phyloP scores from a whole-genome alignment of 106 monocot genomes.

The Chionographis japonica region DNA sequence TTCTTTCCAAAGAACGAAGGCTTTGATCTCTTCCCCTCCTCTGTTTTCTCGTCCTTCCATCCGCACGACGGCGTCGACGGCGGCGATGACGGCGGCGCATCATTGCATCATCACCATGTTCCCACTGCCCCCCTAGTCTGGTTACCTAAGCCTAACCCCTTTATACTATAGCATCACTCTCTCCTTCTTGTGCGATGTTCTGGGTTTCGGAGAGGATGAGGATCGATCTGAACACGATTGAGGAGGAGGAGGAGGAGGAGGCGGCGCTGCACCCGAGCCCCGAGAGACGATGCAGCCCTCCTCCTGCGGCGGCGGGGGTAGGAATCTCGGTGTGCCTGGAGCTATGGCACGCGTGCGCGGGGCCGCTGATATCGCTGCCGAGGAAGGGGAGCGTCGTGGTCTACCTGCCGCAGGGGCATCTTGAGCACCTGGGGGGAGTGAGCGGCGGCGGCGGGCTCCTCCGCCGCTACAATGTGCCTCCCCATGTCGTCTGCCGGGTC shows the following conservation, averaged over 20 bases:
- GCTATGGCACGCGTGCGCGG: conserved; percentile 97
- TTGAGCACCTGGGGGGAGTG: conserved; percentile 48
- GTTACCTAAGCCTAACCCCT: background rate
- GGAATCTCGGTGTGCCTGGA: conserved; percentile 53
- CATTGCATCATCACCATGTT: background rate
- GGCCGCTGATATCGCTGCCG: conserved; percentile 67
- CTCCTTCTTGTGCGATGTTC: background rate
- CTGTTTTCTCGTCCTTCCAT: no score
- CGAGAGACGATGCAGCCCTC: no score
- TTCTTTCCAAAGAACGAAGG: background rate
- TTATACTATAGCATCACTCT: background rate
- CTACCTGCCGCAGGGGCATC: conserved; percentile 90
- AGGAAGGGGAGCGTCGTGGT: conserved; percentile 76
- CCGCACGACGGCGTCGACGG: no score
- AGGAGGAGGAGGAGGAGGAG: conserved; percentile 46
- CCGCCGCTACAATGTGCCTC: conserved; percentile 31
- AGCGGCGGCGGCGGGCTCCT: conserved; percentile 1
- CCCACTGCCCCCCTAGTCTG: background rate
- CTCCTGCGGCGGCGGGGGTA: background rate
- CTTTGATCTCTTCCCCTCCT: no score
- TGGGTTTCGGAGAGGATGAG: conserved; percentile 30
- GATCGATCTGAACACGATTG: conserved; percentile 84
- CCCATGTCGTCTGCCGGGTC: conserved; percentile 83
- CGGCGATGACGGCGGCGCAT: no score
- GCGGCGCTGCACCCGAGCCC: background rate